Base-by-base conservation (phyloP, 164 flowering plant species). In the Paratinospora sagittata region DNA sequence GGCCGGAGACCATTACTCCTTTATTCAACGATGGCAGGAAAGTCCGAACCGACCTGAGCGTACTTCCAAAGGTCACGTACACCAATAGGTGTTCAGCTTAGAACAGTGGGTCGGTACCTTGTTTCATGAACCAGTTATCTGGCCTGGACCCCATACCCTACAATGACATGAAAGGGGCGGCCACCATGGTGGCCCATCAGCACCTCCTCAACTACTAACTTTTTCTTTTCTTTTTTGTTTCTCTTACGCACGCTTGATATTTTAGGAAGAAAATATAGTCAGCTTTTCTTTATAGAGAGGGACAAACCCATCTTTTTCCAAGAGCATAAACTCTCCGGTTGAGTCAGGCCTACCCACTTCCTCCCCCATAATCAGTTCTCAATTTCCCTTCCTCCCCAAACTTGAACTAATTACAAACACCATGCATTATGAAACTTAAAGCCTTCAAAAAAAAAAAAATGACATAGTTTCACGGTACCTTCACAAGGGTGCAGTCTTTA, bases 401-500 rank as follows among this genome's bases (percentile, higher is more conserved):
- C 60, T 16, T 52, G 24, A 52, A 52, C 19, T 52, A 16, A 52
- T 52, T 52, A 52, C 60, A 6, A n/a, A 17, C 60, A 52, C 8
- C 23, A 19, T 6, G 2, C 67, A 64, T 19, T 8, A 27, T 3
- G 9, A 19, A 6, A n/a, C 8, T 5, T 12, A 13, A 64, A 64
- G 7, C 27, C 8, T 33, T 2, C 8, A 27, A 30, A 65, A 7
- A 36, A 23, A 36, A 65, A 6, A 30, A 19, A 9, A 7, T 8
- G 13, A 36, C 19, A 12, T 10, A 58, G n/a, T 9, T 23, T 60
- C 12, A 23, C 17, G 21, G 23, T 71, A 94, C 98, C 98, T 92
- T 94, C 64, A 92, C 90, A 73, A 92, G 89, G 6, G 95, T 94
- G 82, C 92, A 88, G 72, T 87, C 87, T 68, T 74, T 77, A 76